Percentiles rank a stretch among this genome's conserved stretches.
These are phyloP conservation scores for Curvularia spicifera DNA, from an alignment of 2,329 filamentous ascomycete genomes.

Conservation along the genomic window DNA sequence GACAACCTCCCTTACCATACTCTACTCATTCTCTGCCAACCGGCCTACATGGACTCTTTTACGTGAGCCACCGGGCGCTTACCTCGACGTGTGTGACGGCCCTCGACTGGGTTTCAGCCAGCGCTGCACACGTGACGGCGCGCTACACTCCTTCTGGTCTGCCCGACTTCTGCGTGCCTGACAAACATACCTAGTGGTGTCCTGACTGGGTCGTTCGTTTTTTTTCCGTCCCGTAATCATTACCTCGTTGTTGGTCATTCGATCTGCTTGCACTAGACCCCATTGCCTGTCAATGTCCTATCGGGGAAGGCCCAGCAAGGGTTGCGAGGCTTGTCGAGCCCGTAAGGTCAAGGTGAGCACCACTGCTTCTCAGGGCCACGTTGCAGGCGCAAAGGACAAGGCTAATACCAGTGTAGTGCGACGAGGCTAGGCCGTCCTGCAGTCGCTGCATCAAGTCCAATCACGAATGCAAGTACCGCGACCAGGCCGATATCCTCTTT, in stretches of 20 bases:
- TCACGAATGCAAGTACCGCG: conserved; percentile 43
- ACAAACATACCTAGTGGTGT: conserved; percentile 1
- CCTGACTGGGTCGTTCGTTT: background rate
- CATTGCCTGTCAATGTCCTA: conserved; percentile 36
- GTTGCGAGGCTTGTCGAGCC: conserved; percentile 43
- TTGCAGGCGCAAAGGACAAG: background rate
- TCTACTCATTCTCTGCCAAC: conserved; percentile 7
- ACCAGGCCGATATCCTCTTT: conserved; percentile 43
- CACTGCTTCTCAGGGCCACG: background rate
- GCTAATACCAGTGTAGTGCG: conserved; percentile 33
- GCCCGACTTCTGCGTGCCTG: conserved; percentile 6
- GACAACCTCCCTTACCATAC: background rate
- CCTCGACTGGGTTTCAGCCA: conserved; percentile 10
- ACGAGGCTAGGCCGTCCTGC: conserved; percentile 42
- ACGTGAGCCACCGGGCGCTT: conserved; percentile 7
- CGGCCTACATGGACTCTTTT: conserved; percentile 11
- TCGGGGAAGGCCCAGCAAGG: conserved; percentile 46
- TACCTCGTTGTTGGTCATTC: background rate
- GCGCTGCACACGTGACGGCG: conserved; percentile 7
- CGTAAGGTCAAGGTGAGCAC: conserved; percentile 44
- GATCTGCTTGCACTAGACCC: conserved; percentile 8
- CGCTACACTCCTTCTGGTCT: conserved; percentile 8
- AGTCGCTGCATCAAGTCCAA: conserved; percentile 37
- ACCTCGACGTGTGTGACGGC: conserved; percentile 10
- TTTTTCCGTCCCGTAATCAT: background rate